phyloP scores from a whole-genome alignment of 176 grass and related monocot genomes.

The Saccharum officinarum region DNA sequence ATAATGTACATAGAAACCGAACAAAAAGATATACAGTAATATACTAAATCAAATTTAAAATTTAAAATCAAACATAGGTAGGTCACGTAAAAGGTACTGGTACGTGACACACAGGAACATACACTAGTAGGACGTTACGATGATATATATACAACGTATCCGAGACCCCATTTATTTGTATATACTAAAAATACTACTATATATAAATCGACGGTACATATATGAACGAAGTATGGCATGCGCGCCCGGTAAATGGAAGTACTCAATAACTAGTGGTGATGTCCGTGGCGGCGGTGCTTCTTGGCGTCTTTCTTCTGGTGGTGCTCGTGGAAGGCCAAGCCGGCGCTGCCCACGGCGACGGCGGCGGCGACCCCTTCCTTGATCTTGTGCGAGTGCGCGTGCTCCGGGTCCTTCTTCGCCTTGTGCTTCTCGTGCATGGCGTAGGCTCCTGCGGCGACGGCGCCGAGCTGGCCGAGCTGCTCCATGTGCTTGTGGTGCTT shows the following conservation, averaged over 20 bases:
- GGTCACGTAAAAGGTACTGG: too few species aligned
- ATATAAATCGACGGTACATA: too few species aligned
- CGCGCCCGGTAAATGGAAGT: not conserved
- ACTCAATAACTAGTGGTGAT: not conserved
- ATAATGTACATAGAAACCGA: too few species aligned
- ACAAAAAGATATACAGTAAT: too few species aligned
- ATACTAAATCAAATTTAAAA: too few species aligned
- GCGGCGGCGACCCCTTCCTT: slow-evolving; percentile 45
- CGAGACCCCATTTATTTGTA: too few species aligned
- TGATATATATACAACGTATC: too few species aligned
- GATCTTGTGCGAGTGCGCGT: slow-evolving; percentile 31
- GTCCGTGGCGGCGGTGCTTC: slow-evolving; percentile 29
- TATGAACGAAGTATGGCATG: too few species aligned
- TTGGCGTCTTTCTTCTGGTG: slow-evolving; percentile 58
- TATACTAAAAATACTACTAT: too few species aligned
- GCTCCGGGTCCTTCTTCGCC: slow-evolving; percentile 35
- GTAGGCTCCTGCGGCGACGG: slow-evolving; percentile 27
- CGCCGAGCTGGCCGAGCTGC: slow-evolving; percentile 46
- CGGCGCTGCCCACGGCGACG: slow-evolving; percentile 36
- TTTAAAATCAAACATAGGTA: too few species aligned
- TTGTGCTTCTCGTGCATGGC: slow-evolving; percentile 48
- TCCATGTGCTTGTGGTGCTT: slow-evolving; percentile 59
- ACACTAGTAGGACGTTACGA: too few species aligned
- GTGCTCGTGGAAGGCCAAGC: slow-evolving; percentile 45
- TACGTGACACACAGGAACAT: too few species aligned